Evolutionary conservation across 208 protist species (phyloP).

Genomic region (Giardia duodenalis): DNA sequence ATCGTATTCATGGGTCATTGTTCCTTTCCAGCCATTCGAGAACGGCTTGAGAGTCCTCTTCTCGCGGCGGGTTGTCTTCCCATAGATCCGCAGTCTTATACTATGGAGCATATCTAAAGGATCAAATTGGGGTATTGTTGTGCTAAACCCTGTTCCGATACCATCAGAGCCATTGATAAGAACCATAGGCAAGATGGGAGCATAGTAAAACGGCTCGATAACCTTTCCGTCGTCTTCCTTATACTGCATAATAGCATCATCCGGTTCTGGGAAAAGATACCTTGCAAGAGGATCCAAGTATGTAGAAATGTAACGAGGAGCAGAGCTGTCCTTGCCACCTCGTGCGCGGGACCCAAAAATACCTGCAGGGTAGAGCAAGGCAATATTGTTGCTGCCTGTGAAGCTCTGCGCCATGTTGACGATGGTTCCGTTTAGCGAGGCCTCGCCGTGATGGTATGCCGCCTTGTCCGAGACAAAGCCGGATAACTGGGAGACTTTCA

Average conservation of each 20-base stretch:
- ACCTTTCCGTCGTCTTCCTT: slow-evolving; percentile 87
- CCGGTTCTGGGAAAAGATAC: slow-evolving; percentile 61
- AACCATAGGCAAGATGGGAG: slow-evolving; percentile 93
- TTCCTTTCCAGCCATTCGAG: slow-evolving; percentile 50
- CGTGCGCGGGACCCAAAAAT: slow-evolving; percentile 92
- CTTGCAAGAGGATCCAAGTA: slow-evolving; percentile 72
- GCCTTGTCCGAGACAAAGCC: slow-evolving; percentile 95
- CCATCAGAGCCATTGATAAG: slow-evolving; percentile 93
- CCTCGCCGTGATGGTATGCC: slow-evolving; percentile 99
- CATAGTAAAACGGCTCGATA: slow-evolving; percentile 95
- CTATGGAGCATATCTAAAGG: slow-evolving; percentile 81
- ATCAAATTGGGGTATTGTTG: slow-evolving; percentile 88
- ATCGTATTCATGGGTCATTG: slow-evolving; percentile 58
- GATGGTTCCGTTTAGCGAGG: slow-evolving; percentile 83
- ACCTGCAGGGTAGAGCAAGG: slow-evolving; percentile 82
- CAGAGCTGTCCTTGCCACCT: slow-evolving; percentile 91
- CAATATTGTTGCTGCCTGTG: slow-evolving; percentile 88
- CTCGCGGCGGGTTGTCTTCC: slow-evolving; percentile 57
- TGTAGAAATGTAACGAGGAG: slow-evolving; percentile 96
- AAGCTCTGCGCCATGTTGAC: slow-evolving; percentile 87
- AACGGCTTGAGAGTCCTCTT: slow-evolving; percentile 74
- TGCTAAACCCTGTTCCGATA: slow-evolving; percentile 97
- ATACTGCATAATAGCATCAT: slow-evolving; percentile 88
- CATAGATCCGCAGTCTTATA: slow-evolving; percentile 60
- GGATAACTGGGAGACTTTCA: slow-evolving; percentile 94